These are phyloP conservation scores for Rubroshorea leprosula DNA, from an alignment of 345 rosid genomes.

Conservation along the genomic window DNA sequence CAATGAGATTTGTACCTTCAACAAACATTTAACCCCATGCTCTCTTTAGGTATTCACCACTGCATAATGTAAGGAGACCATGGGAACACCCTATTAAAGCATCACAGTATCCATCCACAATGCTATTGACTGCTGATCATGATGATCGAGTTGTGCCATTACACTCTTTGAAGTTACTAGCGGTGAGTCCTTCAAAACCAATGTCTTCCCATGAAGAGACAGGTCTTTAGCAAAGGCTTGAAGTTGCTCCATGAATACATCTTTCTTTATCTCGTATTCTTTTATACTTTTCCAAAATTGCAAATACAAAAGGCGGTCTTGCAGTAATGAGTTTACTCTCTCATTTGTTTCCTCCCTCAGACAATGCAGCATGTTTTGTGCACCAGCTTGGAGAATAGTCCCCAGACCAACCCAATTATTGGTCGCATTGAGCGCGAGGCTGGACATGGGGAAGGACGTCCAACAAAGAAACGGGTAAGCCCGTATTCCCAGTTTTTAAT, in stretches of 20 bases:
- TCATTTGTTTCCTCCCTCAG: conserved; percentile 19
- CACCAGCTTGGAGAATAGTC: conserved; percentile 58
- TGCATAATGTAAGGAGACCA: conserved; percentile 65
- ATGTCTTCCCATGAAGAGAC: neutral
- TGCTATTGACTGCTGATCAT: conserved; percentile 70
- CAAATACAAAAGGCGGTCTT: neutral
- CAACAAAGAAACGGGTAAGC: conserved; percentile 71
- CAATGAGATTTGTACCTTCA: neutral
- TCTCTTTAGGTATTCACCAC: conserved; percentile 52
- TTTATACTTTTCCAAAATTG: too few species aligned
- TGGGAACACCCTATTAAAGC: conserved; percentile 42
- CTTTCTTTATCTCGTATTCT: neutral
- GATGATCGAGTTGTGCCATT: conserved; percentile 69
- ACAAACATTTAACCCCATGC: neutral
- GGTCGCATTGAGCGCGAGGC: conserved; percentile 74
- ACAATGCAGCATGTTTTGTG: conserved; percentile 57
- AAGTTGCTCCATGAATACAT: neutral
- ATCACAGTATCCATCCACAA: conserved; percentile 56
- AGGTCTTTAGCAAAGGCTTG: neutral
- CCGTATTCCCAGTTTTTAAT: too few species aligned
- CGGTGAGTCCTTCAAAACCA: conserved; percentile 33
- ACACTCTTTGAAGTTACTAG: conserved; percentile 56
- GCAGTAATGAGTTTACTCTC: neutral
- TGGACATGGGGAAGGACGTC: conserved; percentile 93
- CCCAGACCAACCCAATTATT: conserved; percentile 62